A percentile compares a stretch with the other conserved stretches of the same genome.
Conservation (phyloP, 2,329 filamentous ascomycete species). For the Exophiala mesophila region DNA sequence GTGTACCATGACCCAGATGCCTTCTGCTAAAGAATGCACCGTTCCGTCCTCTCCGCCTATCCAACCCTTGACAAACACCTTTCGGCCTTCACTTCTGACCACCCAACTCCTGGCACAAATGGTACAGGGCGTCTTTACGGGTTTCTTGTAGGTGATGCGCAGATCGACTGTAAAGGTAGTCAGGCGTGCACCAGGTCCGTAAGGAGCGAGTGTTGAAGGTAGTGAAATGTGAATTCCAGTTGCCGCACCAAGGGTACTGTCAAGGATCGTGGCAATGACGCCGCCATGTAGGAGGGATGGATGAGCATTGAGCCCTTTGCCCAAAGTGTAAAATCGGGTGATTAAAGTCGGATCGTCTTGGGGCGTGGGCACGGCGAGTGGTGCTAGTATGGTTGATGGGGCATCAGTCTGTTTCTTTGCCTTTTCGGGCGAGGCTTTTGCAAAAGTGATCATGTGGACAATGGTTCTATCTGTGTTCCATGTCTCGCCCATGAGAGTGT, state of each 20-base stretch:
- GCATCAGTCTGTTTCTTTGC: not conserved
- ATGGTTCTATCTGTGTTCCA: constrained; percentile 23
- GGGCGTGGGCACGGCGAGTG: too few species aligned
- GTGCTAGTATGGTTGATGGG: not conserved
- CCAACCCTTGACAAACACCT: constrained; percentile 38
- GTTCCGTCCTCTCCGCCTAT: constrained; percentile 35
- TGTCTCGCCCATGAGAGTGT: constrained; percentile 22
- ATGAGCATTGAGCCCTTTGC: constrained; percentile 28
- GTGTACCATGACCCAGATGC: constrained; percentile 37
- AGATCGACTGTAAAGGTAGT: constrained; percentile 37
- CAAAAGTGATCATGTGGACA: constrained; percentile 15
- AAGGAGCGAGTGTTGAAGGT: not conserved
- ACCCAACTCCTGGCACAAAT: constrained; percentile 35
- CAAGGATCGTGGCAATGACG: constrained; percentile 27
- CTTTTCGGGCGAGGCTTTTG: not conserved
- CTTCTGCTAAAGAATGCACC: constrained; percentile 38
- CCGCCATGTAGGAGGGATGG: constrained; percentile 30
- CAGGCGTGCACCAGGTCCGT: not conserved
- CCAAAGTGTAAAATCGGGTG: constrained; percentile 29
- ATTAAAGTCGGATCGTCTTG: constrained; percentile 16
- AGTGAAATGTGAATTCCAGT: constrained; percentile 6
- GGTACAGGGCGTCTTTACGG: constrained; percentile 34
- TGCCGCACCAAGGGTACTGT: constrained; percentile 27
- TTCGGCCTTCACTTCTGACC: constrained; percentile 32
- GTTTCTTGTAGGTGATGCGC: constrained; percentile 38